Base-by-base conservation (phyloP, 1,284 basidiomycete genomes). In the Leccinum cinnamomeum region DNA sequence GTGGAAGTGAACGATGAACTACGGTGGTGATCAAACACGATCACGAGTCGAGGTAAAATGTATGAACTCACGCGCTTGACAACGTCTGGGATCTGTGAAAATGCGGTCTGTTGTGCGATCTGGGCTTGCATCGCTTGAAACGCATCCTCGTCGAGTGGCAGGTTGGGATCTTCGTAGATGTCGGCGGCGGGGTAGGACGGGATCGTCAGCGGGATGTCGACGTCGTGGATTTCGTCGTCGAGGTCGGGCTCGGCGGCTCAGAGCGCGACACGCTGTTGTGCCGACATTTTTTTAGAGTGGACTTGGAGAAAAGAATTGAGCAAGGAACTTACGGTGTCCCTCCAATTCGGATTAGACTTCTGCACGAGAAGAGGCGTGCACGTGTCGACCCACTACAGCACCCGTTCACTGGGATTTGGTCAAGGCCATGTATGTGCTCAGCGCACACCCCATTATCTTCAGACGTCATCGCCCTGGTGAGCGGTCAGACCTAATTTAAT, bases 1-100 rank as follows among this genome's bases (percentile, higher is more conserved):
- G 73, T 95, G 91, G 78, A 96, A 96, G 68, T 93, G 91, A 2
- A 95, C 87, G 69, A 96, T 90, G 78, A 96, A 96, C 92, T 95
- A 67, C 30, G 30, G n/a, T 33, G 3, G 10, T 20, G 35, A 39
- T 56, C 35, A 33, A 10, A 33, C 37, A n/a, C 51, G 51, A 41
- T 41, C 46, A 50, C 10, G 25, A 8, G 53, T 18, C 25, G 53
- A 35, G 16, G 53, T 5, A 7, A 12, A 7, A 54, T 7, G 11
- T 1, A 53, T 37, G 50, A 44, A 81, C 88, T 72, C 66, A 91
- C 91, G 61, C 85, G 84, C 76, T 92, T 93, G 51, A 93, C 91
- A 33, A 87, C 84, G 72, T 93, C 91, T 3, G 91, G 91, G 59
- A 93, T 88, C 69, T 88, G 85, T 0, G 89, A 79, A 74, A 92